These are phyloP conservation scores for Phytopythium ostracodes DNA, from an alignment of 352 stramenopile genomes.

Conservation along the genomic window DNA sequence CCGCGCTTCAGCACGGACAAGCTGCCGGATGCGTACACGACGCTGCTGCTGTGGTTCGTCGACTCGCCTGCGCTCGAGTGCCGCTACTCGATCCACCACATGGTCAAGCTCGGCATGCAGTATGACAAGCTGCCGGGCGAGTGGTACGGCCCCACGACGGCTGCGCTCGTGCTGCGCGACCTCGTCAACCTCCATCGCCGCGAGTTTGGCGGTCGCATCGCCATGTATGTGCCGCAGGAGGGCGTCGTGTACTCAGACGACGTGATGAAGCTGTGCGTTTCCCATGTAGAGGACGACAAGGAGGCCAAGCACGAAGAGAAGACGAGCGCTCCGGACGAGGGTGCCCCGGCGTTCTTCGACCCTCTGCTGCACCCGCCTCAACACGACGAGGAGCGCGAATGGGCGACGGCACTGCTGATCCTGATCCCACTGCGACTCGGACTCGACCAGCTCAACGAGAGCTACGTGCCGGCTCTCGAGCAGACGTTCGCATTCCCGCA, in stretches of 20 bases:
- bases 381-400: slow-evolving; percentile 42
- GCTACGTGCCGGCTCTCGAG: slow-evolving; percentile 71
- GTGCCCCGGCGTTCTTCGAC: slow-evolving; percentile 62
- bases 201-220: slow-evolving; percentile 37
- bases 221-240: slow-evolving; percentile 84
- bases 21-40: slow-evolving; percentile 36
- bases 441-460: slow-evolving; percentile 80
- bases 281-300: slow-evolving; percentile 29
- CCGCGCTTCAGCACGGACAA: slow-evolving; percentile 32
- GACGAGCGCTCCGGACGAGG: background rate
- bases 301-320: slow-evolving; percentile 2
- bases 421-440: slow-evolving; percentile 91
- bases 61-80: slow-evolving; percentile 69
- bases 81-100: slow-evolving; percentile 89
- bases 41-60: slow-evolving; percentile 82
- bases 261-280: slow-evolving; percentile 66
- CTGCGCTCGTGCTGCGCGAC: slow-evolving; percentile 85
- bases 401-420: slow-evolving; percentile 88
- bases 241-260: slow-evolving; percentile 81
- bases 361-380: slow-evolving; percentile 75
- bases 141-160: slow-evolving; percentile 91
- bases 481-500: slow-evolving; percentile 89
- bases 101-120: slow-evolving; percentile 87
- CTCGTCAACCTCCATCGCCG: slow-evolving; percentile 69
- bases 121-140: slow-evolving; percentile 91